A percentile compares a stretch with the other conserved stretches of the same genome.
Conservation (phyloP, 208 protist species). For the Leishmania tarentolae region DNA sequence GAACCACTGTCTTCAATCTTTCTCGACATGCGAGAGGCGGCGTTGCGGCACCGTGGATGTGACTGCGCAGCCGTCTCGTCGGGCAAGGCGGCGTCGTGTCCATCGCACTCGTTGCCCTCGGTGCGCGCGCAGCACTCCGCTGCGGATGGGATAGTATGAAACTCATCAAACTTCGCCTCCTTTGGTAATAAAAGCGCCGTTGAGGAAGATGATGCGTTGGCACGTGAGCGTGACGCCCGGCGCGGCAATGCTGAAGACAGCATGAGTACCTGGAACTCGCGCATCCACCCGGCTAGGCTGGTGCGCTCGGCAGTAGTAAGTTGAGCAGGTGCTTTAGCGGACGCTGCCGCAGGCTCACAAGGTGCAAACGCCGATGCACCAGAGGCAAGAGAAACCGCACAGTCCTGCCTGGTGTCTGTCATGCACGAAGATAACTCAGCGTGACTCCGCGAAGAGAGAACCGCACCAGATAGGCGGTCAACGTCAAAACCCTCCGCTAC, state of each 20-base stretch:
- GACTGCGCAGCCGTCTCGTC: neutral
- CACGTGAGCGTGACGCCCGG: neutral
- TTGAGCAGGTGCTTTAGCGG: neutral
- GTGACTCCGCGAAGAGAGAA: neutral
- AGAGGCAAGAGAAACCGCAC: neutral
- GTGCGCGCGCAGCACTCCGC: neutral
- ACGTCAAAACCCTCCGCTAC: neutral
- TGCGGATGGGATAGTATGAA: neutral
- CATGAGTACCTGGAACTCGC: constrained; percentile 25
- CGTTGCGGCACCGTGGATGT: neutral
- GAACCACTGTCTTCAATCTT: constrained; percentile 2
- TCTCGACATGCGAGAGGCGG: neutral
- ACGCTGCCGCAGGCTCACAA: neutral
- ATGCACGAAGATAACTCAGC: neutral
- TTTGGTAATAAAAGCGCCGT: neutral
- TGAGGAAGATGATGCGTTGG: neutral
- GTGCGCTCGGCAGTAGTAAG: constrained; percentile 10
- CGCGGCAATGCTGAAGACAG: constrained; percentile 27
- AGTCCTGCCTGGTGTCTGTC: neutral
- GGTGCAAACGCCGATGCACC: neutral
- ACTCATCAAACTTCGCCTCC: neutral
- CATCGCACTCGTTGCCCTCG: neutral
- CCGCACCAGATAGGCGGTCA: neutral
- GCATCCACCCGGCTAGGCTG: constrained; percentile 17
- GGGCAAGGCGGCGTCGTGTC: neutral